Percentiles rank a stretch among this genome's conserved stretches.
These are phyloP conservation scores for Grosmannia huntii DNA, from an alignment of 2,329 filamentous ascomycete species.

Conservation along the genomic window DNA sequence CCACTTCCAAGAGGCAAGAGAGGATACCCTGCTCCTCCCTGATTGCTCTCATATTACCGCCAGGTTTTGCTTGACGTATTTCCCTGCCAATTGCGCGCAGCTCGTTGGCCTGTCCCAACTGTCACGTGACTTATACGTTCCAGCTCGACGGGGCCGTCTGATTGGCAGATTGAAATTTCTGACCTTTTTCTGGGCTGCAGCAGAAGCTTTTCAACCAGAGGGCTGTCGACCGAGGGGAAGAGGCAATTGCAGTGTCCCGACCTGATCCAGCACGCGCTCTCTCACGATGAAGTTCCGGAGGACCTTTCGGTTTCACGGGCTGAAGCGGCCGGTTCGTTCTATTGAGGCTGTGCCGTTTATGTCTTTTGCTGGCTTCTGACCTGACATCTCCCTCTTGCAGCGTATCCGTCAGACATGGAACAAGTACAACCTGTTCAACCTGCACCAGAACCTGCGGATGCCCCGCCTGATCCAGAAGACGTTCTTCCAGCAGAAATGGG, in stretches of 20 bases:
- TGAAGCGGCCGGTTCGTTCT: constrained; percentile 44
- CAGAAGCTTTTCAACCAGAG: background rate
- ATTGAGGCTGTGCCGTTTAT: background rate
- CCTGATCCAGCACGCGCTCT: background rate
- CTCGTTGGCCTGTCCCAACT: background rate
- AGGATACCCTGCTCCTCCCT: no score
- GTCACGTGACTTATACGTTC: constrained; percentile 4
- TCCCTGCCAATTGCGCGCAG: background rate
- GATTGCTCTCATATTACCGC: no score
- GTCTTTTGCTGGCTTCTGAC: no score
- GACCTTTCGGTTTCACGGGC: constrained; percentile 52
- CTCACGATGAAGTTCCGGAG: constrained; percentile 37
- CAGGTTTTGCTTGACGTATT: background rate
- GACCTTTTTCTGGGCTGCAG: background rate
- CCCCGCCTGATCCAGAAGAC: constrained; percentile 39
- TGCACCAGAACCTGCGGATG: constrained; percentile 38
- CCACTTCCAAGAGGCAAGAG: background rate
- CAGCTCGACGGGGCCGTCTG: background rate
- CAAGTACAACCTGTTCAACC: constrained; percentile 92
- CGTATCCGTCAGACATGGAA: constrained; percentile 95
- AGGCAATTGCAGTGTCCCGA: background rate
- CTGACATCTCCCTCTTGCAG: constrained; percentile 30
- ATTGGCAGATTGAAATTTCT: constrained; percentile 8
- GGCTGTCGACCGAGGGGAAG: background rate
- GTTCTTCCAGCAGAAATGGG: constrained; percentile 98